A percentile compares a stretch with the other conserved stretches of the same genome.
Conservation (phyloP, 352 stramenopile genomes). For the Phytophthora hibernalis region DNA sequence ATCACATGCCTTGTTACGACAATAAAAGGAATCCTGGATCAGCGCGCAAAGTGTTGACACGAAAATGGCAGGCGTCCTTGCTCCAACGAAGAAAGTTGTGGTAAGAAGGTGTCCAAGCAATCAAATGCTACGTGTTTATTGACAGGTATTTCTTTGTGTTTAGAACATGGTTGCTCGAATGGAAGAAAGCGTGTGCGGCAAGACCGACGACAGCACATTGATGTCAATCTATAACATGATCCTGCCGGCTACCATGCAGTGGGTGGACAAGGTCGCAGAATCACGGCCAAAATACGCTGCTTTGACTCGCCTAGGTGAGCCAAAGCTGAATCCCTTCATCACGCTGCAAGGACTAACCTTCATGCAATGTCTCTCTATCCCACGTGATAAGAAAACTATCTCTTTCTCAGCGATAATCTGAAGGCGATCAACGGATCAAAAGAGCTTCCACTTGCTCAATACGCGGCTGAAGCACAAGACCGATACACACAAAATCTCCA, state of each 20-base stretch:
- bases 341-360: neutral
- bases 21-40: slow-evolving; percentile 81
- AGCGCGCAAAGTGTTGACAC: slow-evolving; percentile 70
- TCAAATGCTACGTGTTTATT: neutral
- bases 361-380: neutral
- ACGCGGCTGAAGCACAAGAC: slow-evolving; percentile 48
- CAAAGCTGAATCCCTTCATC: neutral
- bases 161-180: slow-evolving; percentile 69
- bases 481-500: slow-evolving; percentile 54
- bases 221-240: slow-evolving; percentile 74
- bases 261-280: slow-evolving; percentile 75
- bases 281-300: slow-evolving; percentile 72
- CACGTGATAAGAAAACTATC: slow-evolving; percentile 60
- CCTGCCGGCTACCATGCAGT: slow-evolving; percentile 65
- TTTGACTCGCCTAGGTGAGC: slow-evolving; percentile 61
- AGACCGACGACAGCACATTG: slow-evolving; percentile 63
- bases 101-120: slow-evolving; percentile 19
- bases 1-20: neutral
- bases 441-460: slow-evolving; percentile 62
- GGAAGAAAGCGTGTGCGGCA: slow-evolving; percentile 67
- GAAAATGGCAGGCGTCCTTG: slow-evolving; percentile 73
- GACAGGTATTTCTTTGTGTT: neutral
- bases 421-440: slow-evolving; percentile 49
- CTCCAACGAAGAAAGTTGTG: slow-evolving; percentile 72
- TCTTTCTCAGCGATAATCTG: slow-evolving; percentile 68